Base-by-base conservation (phyloP, 805 yeast species). In the Ogataea saltuana region DNA sequence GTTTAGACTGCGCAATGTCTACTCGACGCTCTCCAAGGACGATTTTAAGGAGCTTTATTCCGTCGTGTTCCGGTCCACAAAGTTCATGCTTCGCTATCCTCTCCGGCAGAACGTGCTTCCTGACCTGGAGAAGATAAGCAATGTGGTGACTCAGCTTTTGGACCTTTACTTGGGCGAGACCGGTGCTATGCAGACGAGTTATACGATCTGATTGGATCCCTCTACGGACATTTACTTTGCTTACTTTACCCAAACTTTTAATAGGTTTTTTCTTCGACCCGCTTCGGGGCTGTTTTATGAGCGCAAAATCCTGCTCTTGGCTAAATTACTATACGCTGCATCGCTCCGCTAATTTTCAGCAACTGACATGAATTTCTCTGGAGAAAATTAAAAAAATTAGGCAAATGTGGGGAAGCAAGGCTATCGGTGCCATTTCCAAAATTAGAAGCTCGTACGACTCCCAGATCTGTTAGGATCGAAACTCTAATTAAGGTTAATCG, bases 51-150 rank as follows among this genome's bases (percentile, higher is more conserved):
- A 54, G n/a, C 49, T 71, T n/a, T 65, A 63, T 50, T 55, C 61
- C 37, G 59, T 65, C 46, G 60, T 71, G 0, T 64, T 56, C 43
- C 58, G 60, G 38, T 63, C 73, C 0, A 60, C 71, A 3, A 67
- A 66, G 42, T 71, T 70, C 43, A 60, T 71, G 7, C 60, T 68
- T 30, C 53, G 74, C 30, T 42, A 53, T 2, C 60, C 55, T 12
- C 36, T 51, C 7, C 48, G 42, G 21, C 39, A 23, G 25, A 29
- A 42, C 39, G 8, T 45, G 41, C 28, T 54, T 44, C 49, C 67
- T 4, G 46, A 63, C 12, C 53, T 64, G 30, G 68, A 64, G 25
- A 40, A 53, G 19, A 43, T 70, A 19, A 68, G 64, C 48, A 64
- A 64, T 30, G 60, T 65, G 3, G 70, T 71, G 2, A 67, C 61